phyloP scores from a whole-genome alignment of 768 basidiomycete genomes.

The Suillus discolor region DNA sequence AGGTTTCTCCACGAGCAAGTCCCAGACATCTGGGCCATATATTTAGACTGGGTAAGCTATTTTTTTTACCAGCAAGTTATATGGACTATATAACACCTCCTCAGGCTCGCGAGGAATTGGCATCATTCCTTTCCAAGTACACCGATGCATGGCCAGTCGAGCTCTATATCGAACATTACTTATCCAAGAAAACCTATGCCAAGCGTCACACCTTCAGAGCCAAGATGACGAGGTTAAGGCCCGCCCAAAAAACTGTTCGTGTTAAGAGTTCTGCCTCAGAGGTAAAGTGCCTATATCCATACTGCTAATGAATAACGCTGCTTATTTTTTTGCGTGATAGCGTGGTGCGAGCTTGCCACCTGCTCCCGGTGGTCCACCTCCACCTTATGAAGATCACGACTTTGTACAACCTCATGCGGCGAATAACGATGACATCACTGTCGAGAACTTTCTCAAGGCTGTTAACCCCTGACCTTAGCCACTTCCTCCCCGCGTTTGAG shows the following conservation, averaged over 20 bases:
- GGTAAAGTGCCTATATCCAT: not conserved
- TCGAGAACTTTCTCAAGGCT: not conserved
- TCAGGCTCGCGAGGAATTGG: not conserved
- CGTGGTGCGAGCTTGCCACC: not conserved
- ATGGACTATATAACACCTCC: not conserved
- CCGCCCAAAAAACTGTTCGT: not conserved
- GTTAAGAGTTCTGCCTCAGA: not conserved
- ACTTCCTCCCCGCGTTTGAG: not conserved
- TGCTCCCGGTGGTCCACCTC: not conserved
- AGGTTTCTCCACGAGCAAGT: not conserved
- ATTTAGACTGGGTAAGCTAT: not conserved
- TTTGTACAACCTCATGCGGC: not conserved
- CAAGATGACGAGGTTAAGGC: not conserved
- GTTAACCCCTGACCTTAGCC: not conserved
- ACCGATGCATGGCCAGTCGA: slow-evolving; percentile 7
- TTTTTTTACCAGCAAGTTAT: too few relatives aligned
- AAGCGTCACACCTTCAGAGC: slow-evolving; percentile 2
- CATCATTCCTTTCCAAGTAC: not conserved
- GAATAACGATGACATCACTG: too few relatives aligned
- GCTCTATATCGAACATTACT: not conserved
- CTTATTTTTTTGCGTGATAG: not conserved
- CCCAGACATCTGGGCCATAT: not conserved
- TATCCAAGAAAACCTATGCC: not conserved
- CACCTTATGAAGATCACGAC: not conserved
- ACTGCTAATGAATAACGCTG: too few relatives aligned